These are phyloP conservation scores for Geranium incanum DNA, from an alignment of 441 rosid species.

Conservation along the genomic window DNA sequence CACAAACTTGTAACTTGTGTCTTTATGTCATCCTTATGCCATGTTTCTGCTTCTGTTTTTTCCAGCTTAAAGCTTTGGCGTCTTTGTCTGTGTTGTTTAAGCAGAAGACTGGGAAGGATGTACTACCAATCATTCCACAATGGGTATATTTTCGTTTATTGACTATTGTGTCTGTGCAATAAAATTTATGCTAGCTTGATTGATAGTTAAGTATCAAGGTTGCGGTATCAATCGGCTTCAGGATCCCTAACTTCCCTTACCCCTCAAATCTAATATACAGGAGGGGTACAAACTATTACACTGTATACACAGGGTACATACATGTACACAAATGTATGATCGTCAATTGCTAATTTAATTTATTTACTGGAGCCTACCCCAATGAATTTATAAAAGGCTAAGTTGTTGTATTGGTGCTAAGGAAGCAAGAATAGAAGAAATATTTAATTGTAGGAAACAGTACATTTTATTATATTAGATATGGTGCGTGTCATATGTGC, in stretches of 20 bases:
- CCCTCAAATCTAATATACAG: not conserved
- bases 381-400: too few species aligned
- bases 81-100: slow-evolving; percentile 54
- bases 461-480: too few species aligned
- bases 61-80: slow-evolving; percentile 83
- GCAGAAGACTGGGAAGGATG: slow-evolving; percentile 66
- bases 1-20: not conserved
- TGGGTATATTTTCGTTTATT: slow-evolving; percentile 54
- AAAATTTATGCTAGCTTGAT: slow-evolving; percentile 5
- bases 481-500: too few species aligned
- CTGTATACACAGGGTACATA: not conserved
- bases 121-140: slow-evolving; percentile 66
- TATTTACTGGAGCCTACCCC: too few species aligned
- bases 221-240: not conserved
- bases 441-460: too few species aligned
- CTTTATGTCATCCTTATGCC: slow-evolving; percentile 2
- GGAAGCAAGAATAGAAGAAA: not conserved
- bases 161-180: slow-evolving; percentile 1
- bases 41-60: slow-evolving; percentile 19
- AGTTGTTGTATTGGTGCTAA: not conserved
- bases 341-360: not conserved
- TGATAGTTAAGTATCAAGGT: slow-evolving; percentile 1
- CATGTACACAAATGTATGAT: not conserved
- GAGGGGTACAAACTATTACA: not conserved
- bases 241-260: not conserved